Evolutionary conservation across 1,284 basidiomycete genomes (phyloP).

Genomic region (Trametes polyzona): DNA sequence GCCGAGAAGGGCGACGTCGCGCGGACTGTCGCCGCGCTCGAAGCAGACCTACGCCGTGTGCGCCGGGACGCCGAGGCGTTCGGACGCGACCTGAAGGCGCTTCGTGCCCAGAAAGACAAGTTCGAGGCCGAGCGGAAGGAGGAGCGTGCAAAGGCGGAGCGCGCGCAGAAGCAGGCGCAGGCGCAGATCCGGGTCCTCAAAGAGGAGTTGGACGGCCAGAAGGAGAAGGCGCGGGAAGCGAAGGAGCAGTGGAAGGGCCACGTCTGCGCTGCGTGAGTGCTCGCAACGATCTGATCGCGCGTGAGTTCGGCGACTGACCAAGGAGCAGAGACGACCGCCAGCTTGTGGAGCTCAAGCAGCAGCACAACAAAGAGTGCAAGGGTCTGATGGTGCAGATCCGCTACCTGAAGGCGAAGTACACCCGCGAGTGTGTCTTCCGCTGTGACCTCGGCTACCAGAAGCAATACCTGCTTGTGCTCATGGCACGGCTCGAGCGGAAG

Average conservation of each 20-base stretch:
- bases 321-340: slow-evolving; percentile 52
- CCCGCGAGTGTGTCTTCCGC: slow-evolving; percentile 84
- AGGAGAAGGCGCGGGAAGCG: slow-evolving; percentile 48
- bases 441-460: slow-evolving; percentile 87
- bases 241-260: slow-evolving; percentile 55
- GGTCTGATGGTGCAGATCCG: slow-evolving; percentile 87
- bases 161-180: slow-evolving; percentile 65
- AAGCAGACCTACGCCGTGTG: slow-evolving; percentile 72
- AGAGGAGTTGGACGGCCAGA: slow-evolving; percentile 69
- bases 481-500: slow-evolving; percentile 76
- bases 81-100: slow-evolving; percentile 70
- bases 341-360: slow-evolving; percentile 57
- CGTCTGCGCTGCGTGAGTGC: slow-evolving; percentile 51
- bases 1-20: slow-evolving; percentile 68
- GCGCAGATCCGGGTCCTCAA: slow-evolving; percentile 66
- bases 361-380: slow-evolving; percentile 86
- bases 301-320: background rate
- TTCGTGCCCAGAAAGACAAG: slow-evolving; percentile 69
- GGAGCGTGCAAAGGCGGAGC: slow-evolving; percentile 44
- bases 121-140: slow-evolving; percentile 60
- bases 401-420: slow-evolving; percentile 92
- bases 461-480: slow-evolving; percentile 69
- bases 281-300: background rate
- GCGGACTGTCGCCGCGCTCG: slow-evolving; percentile 61
- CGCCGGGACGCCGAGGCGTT: slow-evolving; percentile 74